Base-by-base conservation (phyloP, 305 asterid species). In the Vinca major region DNA sequence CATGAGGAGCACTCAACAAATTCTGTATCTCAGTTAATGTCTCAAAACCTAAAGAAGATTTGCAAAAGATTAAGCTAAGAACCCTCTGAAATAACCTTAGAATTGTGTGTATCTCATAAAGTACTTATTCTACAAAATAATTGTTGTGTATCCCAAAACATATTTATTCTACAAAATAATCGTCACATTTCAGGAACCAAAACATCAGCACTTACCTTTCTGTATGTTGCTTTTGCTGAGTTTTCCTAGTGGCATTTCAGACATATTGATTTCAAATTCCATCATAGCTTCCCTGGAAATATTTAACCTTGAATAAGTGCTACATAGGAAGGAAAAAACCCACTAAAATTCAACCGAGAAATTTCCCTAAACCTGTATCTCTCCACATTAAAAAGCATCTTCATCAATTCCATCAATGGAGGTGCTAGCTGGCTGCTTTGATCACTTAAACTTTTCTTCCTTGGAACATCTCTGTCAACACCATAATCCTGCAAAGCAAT, bases 201-300 rank as follows among this genome's bases (percentile, higher is more conserved):
- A 56, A 53, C 49, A 44, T 12, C 52, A 26, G 47, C 52, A 74
- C 63, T 64, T 68, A 89, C 97, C 99, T 80, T 91, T 86, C 67
- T 93, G 96, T 79, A 93, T 93, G 72, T 88, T 93, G 78, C 74
- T 83, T 82, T 84, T 91, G 83, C 99, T 91, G 51, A 93, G 88
- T 81, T 93, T 93, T 74, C 99, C 99, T 3, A 93, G 84, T 12
- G 99, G 99, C 99, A 93, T 91, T 84, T 91, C 96, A 4, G 96
- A 87, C 91, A 93, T 84, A 80, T 93, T 93, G 77, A 93, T 93
- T 88, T 93, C 89, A 71, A 91, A 93, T 73, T 93, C 99, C 97
- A 91, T 86, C 97, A 91, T 91, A 47, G 97, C 99, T 83, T 91
- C 97, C 86, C 99, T 93, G 92, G 61, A 84, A 45, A 67, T 73